Conservation (phyloP, 768 basidiomycete species). For the Multifurca ochricompacta region DNA sequence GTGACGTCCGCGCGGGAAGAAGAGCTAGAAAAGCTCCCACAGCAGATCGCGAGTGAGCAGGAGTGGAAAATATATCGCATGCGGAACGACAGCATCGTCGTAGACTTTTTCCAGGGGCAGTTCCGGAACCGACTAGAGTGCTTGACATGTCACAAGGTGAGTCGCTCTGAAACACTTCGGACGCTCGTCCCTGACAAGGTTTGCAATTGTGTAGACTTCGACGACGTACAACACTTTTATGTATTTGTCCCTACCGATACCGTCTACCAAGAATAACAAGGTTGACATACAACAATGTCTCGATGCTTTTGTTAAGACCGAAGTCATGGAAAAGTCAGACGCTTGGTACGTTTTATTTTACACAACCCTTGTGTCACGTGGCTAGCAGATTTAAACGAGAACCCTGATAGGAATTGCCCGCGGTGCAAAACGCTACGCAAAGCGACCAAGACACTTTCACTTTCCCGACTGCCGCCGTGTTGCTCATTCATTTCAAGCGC, state of each 20-base stretch:
- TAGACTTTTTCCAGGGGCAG: constrained; percentile 97
- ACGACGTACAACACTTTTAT: constrained; percentile 97
- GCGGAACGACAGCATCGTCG: constrained; percentile 89
- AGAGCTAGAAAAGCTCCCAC: constrained; percentile 78
- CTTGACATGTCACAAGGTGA: constrained; percentile 80
- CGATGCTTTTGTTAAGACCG: constrained; percentile 83
- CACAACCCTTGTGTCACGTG: neutral
- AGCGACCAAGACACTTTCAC: constrained; percentile 79
- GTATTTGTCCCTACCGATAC: constrained; percentile 87
- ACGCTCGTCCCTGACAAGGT: constrained; percentile 13
- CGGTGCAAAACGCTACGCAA: constrained; percentile 83
- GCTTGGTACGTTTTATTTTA: constrained; percentile 68
- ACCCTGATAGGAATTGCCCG: constrained; percentile 89
- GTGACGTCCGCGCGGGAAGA: constrained; percentile 76
- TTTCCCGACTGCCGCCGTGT: constrained; percentile 87
- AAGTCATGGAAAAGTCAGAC: constrained; percentile 86
- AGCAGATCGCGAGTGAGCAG: constrained; percentile 81
- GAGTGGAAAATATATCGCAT: constrained; percentile 90
- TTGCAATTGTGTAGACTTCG: constrained; percentile 57
- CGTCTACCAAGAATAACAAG: constrained; percentile 48
- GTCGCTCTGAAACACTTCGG: constrained; percentile 34
- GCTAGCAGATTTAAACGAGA: neutral
- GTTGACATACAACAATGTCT: constrained; percentile 75
- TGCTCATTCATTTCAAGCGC: constrained; percentile 87
- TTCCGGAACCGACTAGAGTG: constrained; percentile 87